These are phyloP conservation scores for Poa annua DNA, from an alignment of 176 grass and related monocot species.

Conservation along the genomic window DNA sequence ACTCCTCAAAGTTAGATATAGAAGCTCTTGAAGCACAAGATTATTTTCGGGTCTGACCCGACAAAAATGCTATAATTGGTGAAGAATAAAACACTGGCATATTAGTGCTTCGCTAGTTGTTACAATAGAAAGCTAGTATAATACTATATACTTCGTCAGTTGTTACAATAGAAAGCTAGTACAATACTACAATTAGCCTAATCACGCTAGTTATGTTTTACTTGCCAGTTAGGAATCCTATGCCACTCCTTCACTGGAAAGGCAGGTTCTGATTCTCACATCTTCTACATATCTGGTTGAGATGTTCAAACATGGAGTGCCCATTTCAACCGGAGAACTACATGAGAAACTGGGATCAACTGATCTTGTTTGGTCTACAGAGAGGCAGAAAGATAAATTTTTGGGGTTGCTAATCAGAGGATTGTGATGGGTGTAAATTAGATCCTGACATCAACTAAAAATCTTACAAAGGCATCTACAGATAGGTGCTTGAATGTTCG, in stretches of 20 bases:
- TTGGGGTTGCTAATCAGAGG: not conserved
- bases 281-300: conserved; percentile 19
- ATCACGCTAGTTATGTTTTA: conserved; percentile 25
- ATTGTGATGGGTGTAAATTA: not conserved
- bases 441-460: not conserved
- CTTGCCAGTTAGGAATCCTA: not conserved
- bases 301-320: not conserved
- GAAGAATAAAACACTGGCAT: not conserved
- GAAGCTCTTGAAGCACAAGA: not conserved
- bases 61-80: too few species aligned
- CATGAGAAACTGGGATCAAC: not conserved
- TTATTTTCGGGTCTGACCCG: not conserved
- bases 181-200: not conserved
- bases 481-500: not conserved
- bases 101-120: not conserved
- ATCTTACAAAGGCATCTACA: not conserved
- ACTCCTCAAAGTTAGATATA: not conserved
- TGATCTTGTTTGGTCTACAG: conserved; percentile 17
- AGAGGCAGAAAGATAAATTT: not conserved
- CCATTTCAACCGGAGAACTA: not conserved
- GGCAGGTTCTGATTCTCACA: not conserved
- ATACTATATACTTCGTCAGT: not conserved
- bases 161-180: not conserved
- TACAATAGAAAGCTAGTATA: not conserved
- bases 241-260: not conserved